These are phyloP conservation scores for Mrakia blollopis DNA, from an alignment of 768 basidiomycete species.

Conservation along the genomic window DNA sequence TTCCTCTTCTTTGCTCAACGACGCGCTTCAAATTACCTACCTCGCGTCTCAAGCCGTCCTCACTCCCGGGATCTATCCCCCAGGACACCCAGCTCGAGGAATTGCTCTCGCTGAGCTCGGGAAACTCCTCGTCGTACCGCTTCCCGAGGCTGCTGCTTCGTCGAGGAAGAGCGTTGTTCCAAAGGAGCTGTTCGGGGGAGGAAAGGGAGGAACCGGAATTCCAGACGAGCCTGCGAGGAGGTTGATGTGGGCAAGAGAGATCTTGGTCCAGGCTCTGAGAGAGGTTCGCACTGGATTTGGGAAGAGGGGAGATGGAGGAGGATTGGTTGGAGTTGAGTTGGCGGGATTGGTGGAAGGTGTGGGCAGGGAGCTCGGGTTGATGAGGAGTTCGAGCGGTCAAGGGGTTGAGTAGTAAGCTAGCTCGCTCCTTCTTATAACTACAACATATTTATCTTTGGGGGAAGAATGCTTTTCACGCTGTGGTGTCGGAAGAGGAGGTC, in stretches of 20 bases:
- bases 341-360: constrained; percentile 57
- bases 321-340: constrained; percentile 62
- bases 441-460: no score
- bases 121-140: constrained; percentile 64
- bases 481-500: no score
- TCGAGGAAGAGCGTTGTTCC: constrained; percentile 45
- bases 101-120: constrained; percentile 73
- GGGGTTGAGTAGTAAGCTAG: no score
- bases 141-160: constrained; percentile 45
- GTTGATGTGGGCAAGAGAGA: constrained; percentile 61
- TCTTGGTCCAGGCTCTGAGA: constrained; percentile 57
- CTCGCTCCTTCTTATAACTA: no score
- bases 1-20: neutral
- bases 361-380: constrained; percentile 60
- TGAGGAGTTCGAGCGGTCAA: neutral
- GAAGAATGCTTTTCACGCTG: no score
- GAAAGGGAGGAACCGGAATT: constrained; percentile 15
- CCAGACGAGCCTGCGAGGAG: constrained; percentile 46
- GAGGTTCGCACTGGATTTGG: constrained; percentile 72
- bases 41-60: constrained; percentile 2
- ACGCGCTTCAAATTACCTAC: neutral
- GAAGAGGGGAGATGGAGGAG: constrained; percentile 60
- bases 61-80: constrained; percentile 48
- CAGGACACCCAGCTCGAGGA: constrained; percentile 72
- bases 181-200: neutral